Evolutionary conservation across 768 basidiomycete genomes (phyloP), one percentile per base, ranked within the genome.

Genomic region (Serendipita sp.): DNA sequence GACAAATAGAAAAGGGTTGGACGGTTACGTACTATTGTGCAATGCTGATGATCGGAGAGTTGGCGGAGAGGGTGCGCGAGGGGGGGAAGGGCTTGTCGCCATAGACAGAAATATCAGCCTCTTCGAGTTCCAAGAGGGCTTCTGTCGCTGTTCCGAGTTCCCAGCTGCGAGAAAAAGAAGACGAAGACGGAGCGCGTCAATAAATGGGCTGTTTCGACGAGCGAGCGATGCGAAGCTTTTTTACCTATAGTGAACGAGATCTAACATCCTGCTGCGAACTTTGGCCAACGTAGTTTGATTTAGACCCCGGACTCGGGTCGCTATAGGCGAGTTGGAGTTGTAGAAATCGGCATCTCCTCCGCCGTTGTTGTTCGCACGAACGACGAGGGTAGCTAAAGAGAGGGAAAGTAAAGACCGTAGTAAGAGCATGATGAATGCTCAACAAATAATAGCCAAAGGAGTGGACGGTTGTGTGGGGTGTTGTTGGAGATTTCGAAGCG

Each of bases 91-190:
- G 33, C 34, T 60, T 41, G 9, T 51, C 38, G 22, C 44, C 62
- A 56, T 65, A 71, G 63, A 69, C 69, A 4, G 70, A 67, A 17
- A 70, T 50, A 1, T 62, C 22, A 2, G 67, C 66, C 62, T 67
- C 65, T 34, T 69, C 62, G 43, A 69, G 66, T 48, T 71, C 70
- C 20, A 67, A 65, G 1, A 71, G 50, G 3, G 70, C 70, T 42
- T 71, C 62, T 24, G 48, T 22, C 16, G 56, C 50, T 31, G 60
- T 70, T 24, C 70, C 70, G 31, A 62, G 60, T 28, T 67, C 68
- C 70, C 70, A 71, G 9, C 68, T 69, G 65, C 22, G 20, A 3
- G 4, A 13, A 11, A 24, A 24, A 11, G 26, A 28, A 30, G 16
- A 22, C n/a, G 56, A 13, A n/a, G 1, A n/a, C 1, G 56, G 31